Conservation (phyloP, 306 rosid species). For the Phaseolus lunatus region DNA sequence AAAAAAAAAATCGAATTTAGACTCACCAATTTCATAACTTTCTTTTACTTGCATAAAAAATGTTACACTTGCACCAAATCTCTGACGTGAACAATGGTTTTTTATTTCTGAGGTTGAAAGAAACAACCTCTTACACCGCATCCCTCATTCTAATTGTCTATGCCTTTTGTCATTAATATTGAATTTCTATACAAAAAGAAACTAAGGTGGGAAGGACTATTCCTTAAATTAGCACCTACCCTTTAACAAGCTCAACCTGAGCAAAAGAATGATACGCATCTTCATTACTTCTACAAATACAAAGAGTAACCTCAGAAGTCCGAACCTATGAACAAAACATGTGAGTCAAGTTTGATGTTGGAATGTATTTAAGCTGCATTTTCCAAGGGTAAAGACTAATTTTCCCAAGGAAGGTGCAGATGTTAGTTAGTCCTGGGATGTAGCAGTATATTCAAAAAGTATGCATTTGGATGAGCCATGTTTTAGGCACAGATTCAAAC, state of each 20-base stretch:
- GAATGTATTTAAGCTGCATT: neutral
- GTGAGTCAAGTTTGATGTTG: neutral
- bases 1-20: neutral
- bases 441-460: slow-evolving; percentile 81
- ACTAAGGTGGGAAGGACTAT: neutral
- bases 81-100: neutral
- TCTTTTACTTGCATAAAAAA: neutral
- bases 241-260: slow-evolving; percentile 58
- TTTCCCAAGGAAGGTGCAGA: slow-evolving; percentile 1
- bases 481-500: slow-evolving; percentile 78
- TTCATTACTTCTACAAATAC: slow-evolving; percentile 32
- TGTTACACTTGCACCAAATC: neutral
- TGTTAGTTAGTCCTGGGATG: slow-evolving; percentile 65
- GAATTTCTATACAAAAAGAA: slow-evolving; percentile 43
- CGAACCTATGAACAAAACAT: neutral
- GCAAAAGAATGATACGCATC: too few species aligned
- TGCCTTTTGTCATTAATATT: slow-evolving; percentile 39
- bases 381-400: neutral
- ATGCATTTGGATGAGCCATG: slow-evolving; percentile 74
- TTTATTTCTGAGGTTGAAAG: neutral
- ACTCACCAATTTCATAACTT: too few species aligned
- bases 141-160: slow-evolving; percentile 9
- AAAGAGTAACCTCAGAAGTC: neutral
- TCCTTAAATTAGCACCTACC: slow-evolving; percentile 25
- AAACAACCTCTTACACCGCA: slow-evolving; percentile 8